phyloP scores from a whole-genome alignment of 768 basidiomycete genomes.

The Chalciporus pseudorubinellus region DNA sequence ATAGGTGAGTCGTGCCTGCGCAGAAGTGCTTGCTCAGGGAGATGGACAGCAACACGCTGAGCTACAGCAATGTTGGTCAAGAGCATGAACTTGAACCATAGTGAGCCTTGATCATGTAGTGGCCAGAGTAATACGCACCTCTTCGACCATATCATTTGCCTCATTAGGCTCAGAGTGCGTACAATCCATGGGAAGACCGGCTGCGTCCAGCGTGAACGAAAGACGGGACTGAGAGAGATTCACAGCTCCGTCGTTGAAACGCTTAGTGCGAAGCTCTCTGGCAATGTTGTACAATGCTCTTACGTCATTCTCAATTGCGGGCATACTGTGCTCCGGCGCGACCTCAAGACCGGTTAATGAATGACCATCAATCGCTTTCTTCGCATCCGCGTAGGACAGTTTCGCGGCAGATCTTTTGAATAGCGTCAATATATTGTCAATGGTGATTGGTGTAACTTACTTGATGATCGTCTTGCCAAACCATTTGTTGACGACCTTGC shows the following conservation, averaged over 20 bases:
- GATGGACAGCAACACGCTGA: slow-evolving; percentile 87
- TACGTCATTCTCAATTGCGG: slow-evolving; percentile 75
- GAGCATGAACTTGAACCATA: slow-evolving; percentile 76
- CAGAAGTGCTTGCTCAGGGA: slow-evolving; percentile 96
- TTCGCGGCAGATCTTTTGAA: slow-evolving; percentile 74
- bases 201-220: slow-evolving; percentile 75
- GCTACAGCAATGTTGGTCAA: slow-evolving; percentile 88
- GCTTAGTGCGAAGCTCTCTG: slow-evolving; percentile 63
- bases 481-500: slow-evolving; percentile 81
- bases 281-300: slow-evolving; percentile 65
- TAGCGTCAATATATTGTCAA: slow-evolving; percentile 1
- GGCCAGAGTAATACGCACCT: slow-evolving; percentile 49
- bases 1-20: slow-evolving; percentile 92
- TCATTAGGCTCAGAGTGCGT: slow-evolving; percentile 59
- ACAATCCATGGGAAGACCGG: slow-evolving; percentile 79
- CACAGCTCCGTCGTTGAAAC: slow-evolving; percentile 81
- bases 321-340: slow-evolving; percentile 52
- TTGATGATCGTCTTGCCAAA: slow-evolving; percentile 92
- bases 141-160: slow-evolving; percentile 83
- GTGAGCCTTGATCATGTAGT: slow-evolving; percentile 1
- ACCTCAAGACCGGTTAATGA: slow-evolving; percentile 52
- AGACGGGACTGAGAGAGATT: slow-evolving; percentile 67
- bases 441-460: slow-evolving; percentile 40
- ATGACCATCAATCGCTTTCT: slow-evolving; percentile 77
- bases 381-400: slow-evolving; percentile 79